Base-by-base conservation (phyloP, 805 yeast species). In the Starmerella stigmatis region DNA sequence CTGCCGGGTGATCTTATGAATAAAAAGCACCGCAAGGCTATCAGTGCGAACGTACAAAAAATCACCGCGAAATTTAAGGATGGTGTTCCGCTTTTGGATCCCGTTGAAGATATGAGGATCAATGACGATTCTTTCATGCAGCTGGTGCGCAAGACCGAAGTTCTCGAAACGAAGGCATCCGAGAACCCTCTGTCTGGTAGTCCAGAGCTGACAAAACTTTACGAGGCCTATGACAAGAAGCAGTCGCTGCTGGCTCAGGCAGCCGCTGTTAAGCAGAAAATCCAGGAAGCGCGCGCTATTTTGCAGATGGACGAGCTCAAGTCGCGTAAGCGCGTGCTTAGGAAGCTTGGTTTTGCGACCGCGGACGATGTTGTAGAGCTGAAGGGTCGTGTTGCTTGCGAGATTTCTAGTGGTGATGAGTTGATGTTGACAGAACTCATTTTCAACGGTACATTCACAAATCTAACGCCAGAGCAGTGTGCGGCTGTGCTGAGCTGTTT, bases 371-470 rank as follows among this genome's bases (percentile, higher is more conserved):
- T 92, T 50, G 94, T 92, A 52, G 96, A 92, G 62, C 72, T 92
- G 57, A 92, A 92, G 65, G 99, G 99, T 45, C 76, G 97, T 61
- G 97, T 92, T 46, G 96, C 59, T 5, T 56, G 59, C 31, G 98
- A 89, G 57, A 59, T 65, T 46, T 51, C 61, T 34, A 52, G 86
- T 25, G 97, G 97, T 0, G 86, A 88, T 76, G 98, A 92, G 63
- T 70, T 92, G 64, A 79, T 85, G 62, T 86, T 92, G 41, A 92
- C 99, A 0, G 98, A 92, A 61, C 69, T 92, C 54, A 83, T 92
- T 26, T 92, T 92, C 72, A 88, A 88, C 61, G 97, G 97, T 74
- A 82, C 84, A 20, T 92, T 92, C 68, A 86, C 79, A 57, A 95
- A 86, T 41, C 69, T 92, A 49, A 72, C 78, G 5, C 80, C 95